A percentile compares a stretch with the other conserved stretches of the same genome.
phyloP scores from a whole-genome alignment of 352 stramenopile genomes.

The Plasmopara viticola region DNA sequence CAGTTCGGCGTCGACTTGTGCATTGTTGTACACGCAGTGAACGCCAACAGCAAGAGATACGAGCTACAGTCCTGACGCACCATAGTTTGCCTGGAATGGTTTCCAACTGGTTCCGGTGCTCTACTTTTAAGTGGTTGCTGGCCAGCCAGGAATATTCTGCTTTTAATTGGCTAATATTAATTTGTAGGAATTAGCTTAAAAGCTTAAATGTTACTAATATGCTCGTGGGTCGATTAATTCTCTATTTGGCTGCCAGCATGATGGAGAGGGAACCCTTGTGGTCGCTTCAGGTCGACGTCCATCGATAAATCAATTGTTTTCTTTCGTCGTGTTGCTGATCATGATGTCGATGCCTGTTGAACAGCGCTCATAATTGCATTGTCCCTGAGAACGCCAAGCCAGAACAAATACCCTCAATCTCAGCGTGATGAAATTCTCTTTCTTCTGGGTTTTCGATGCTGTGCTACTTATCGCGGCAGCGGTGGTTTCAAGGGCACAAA shows the following conservation, averaged over 20 bases:
- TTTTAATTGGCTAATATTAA: conserved; percentile 23
- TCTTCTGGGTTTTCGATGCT: conserved; percentile 5
- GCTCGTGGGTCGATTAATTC: too few relatives aligned
- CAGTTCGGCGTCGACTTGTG: neutral
- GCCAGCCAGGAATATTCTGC: conserved; percentile 20
- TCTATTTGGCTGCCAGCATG: neutral
- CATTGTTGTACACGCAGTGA: conserved; percentile 11
- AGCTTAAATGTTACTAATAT: too few relatives aligned
- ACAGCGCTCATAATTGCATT: conserved; percentile 25
- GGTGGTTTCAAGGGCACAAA: conserved; percentile 12
- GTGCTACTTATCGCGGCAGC: conserved; percentile 3
- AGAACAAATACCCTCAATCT: neutral
- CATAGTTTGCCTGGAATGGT: conserved; percentile 32
- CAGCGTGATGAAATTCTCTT: conserved; percentile 13
- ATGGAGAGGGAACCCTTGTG: conserved; percentile 10
- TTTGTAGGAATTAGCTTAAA: neutral
- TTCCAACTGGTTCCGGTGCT: conserved; percentile 26
- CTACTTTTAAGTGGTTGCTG: conserved; percentile 19
- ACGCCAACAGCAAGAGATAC: conserved; percentile 4
- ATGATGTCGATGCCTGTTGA: neutral
- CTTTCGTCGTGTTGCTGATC: conserved; percentile 2
- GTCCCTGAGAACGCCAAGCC: conserved; percentile 4
- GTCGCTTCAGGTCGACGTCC: conserved; percentile 6
- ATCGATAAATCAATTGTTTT: conserved; percentile 18
- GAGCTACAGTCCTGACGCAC: conserved; percentile 17